Evolutionary conservation across 164 flowering plant species (phyloP).

Genomic region (Cinnamomum chago): DNA sequence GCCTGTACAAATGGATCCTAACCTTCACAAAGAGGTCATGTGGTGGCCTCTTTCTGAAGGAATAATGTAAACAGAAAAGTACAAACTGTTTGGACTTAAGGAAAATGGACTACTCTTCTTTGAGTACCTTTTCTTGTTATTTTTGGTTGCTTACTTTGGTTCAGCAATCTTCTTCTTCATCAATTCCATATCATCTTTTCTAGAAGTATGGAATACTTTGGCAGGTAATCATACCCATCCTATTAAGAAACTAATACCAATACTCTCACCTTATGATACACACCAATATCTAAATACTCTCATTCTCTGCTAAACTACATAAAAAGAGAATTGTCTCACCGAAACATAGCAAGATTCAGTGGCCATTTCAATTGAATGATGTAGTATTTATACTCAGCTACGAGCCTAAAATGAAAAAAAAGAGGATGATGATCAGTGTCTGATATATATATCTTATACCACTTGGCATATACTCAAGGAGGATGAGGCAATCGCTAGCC

Average conservation of each 20-base stretch:
- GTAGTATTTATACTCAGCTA: too few species aligned
- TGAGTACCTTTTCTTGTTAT: slow-evolving; percentile 14
- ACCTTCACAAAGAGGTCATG: too few species aligned
- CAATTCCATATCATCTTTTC: slow-evolving; percentile 27
- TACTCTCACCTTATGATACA: not conserved
- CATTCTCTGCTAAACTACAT: too few species aligned
- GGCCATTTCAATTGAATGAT: too few species aligned
- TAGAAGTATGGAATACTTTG: slow-evolving; percentile 28
- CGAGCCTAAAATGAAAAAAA: not conserved
- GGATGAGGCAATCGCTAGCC: too few species aligned
- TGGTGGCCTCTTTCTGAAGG: too few species aligned
- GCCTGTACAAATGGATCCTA: too few species aligned
- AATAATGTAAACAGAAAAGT: too few species aligned
- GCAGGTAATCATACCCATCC: slow-evolving; percentile 19
- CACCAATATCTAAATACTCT: not conserved
- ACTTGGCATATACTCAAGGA: too few species aligned
- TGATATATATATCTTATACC: too few species aligned
- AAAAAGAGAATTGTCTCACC: too few species aligned
- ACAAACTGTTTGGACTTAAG: not conserved
- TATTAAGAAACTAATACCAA: not conserved
- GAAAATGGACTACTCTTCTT: slow-evolving; percentile 19
- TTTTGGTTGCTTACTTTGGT: slow-evolving; percentile 28
- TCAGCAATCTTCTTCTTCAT: slow-evolving; percentile 28
- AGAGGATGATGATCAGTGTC: not conserved
- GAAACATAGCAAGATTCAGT: too few species aligned